These are phyloP conservation scores for Ceratobasidium sp. DNA, from an alignment of 1,284 basidiomycete genomes.

Conservation along the genomic window DNA sequence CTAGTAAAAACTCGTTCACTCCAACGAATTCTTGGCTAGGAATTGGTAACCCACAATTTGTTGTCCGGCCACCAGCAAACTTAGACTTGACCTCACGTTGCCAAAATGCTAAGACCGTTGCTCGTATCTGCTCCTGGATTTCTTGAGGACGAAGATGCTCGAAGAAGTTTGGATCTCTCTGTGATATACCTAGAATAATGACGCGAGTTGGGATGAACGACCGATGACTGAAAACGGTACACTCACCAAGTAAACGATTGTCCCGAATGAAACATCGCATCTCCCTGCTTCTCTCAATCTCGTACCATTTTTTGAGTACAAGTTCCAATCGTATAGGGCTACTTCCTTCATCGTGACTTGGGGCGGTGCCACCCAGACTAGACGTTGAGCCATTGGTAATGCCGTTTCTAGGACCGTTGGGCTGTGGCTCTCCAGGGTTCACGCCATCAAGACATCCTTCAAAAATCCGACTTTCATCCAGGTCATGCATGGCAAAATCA, in stretches of 20 bases:
- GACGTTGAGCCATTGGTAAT: not conserved
- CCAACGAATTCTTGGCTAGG: conserved; percentile 4
- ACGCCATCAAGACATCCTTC: conserved; percentile 57
- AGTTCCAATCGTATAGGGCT: conserved; percentile 72
- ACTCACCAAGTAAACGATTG: conserved; percentile 19
- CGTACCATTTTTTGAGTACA: conserved; percentile 91
- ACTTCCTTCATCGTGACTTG: not conserved
- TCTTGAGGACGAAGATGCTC: conserved; percentile 76
- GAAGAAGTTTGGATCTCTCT: conserved; percentile 91
- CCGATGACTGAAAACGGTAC: not conserved
- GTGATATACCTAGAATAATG: conserved; percentile 69
- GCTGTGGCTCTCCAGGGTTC: conserved; percentile 38
- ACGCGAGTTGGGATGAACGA: not conserved
- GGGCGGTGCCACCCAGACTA: not conserved
- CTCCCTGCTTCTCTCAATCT: conserved; percentile 83
- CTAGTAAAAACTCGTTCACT: conserved; percentile 52
- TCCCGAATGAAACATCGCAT: conserved; percentile 80
- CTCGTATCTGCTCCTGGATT: conserved; percentile 62
- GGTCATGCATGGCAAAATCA: conserved; percentile 86
- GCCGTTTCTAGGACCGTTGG: conserved; percentile 26
- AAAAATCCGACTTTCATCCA: conserved; percentile 67
- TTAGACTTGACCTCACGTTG: conserved; percentile 63
- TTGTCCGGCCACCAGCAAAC: conserved; percentile 58
- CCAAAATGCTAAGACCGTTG: conserved; percentile 70
- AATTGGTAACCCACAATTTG: conserved; percentile 66